Conservation (phyloP, 192 early-diverging fungal genomes). For the Backusella australiensis region DNA sequence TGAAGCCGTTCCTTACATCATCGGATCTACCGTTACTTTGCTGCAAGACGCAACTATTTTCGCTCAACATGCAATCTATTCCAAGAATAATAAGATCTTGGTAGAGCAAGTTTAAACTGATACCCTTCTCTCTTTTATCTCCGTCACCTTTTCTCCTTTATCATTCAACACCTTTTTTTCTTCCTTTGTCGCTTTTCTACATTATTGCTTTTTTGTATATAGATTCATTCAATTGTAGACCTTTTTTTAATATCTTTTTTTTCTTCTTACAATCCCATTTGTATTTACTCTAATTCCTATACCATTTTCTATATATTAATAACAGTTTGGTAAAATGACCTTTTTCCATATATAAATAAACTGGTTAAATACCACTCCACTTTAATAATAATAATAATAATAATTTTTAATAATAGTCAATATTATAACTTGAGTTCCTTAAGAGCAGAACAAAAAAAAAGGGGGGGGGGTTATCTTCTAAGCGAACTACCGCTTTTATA, state of each 20-base stretch:
- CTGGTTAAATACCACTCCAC: background rate
- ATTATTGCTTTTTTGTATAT: background rate
- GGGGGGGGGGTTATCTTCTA: background rate
- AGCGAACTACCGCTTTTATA: constrained; percentile 8
- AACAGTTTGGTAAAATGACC: background rate
- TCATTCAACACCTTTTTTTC: background rate
- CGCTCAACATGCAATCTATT: constrained; percentile 35
- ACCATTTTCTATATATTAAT: background rate
- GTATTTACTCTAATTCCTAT: background rate
- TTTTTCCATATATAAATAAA: background rate
- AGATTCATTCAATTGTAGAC: background rate
- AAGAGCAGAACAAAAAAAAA: background rate
- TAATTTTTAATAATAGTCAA: background rate
- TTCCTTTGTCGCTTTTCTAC: background rate
- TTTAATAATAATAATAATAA: background rate
- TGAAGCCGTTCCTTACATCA: constrained; percentile 49
- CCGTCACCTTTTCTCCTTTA: background rate
- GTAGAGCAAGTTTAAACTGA: background rate
- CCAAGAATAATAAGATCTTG: background rate
- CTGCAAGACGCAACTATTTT: constrained; percentile 69
- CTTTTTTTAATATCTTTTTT: background rate
- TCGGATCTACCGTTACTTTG: constrained; percentile 67
- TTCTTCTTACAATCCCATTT: background rate
- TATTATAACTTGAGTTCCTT: background rate
- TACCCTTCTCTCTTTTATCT: background rate